phyloP scores from a whole-genome alignment of 1,139 yeast genomes.

The Lodderomyces elongisporus region DNA sequence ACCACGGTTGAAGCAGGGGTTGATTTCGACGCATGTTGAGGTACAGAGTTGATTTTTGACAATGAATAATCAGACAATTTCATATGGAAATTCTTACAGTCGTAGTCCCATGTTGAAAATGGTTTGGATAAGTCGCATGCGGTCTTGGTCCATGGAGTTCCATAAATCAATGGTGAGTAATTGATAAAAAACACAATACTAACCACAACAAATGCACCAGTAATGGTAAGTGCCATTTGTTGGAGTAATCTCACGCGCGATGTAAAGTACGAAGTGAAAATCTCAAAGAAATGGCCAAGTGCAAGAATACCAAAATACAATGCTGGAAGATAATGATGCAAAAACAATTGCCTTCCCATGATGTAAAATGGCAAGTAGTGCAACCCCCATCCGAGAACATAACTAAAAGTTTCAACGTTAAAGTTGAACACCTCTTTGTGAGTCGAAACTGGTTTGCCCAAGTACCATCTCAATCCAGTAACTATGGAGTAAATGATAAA shows the following conservation, averaged over 20 bases:
- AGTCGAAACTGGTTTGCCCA: slow-evolving; percentile 45
- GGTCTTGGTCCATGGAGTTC: slow-evolving; percentile 70
- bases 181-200: slow-evolving; percentile 54
- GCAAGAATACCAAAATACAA: slow-evolving; percentile 85
- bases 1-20: slow-evolving; percentile 12
- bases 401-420: slow-evolving; percentile 65
- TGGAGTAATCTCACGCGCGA: slow-evolving; percentile 31
- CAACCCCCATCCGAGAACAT: slow-evolving; percentile 73
- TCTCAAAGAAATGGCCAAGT: slow-evolving; percentile 75
- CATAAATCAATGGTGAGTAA: slow-evolving; percentile 76
- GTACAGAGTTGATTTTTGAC: slow-evolving; percentile 13
- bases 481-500: slow-evolving; percentile 51
- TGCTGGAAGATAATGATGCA: slow-evolving; percentile 91
- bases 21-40: slow-evolving; percentile 15
- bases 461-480: slow-evolving; percentile 73
- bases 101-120: slow-evolving; percentile 76
- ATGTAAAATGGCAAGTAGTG: slow-evolving; percentile 86
- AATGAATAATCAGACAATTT: slow-evolving; percentile 23
- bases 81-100: slow-evolving; percentile 56
- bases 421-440: slow-evolving; percentile 62
- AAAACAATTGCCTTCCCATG: slow-evolving; percentile 90
- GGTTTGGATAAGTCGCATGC: slow-evolving; percentile 61
- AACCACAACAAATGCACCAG: slow-evolving; percentile 45
- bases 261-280: slow-evolving; percentile 45
- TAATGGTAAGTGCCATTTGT: slow-evolving; percentile 36